Percentiles rank a stretch among this genome's conserved stretches.
Evolutionary conservation across 1,284 basidiomycete genomes (phyloP).

Genomic region (Fomitopsis pinicola): DNA sequence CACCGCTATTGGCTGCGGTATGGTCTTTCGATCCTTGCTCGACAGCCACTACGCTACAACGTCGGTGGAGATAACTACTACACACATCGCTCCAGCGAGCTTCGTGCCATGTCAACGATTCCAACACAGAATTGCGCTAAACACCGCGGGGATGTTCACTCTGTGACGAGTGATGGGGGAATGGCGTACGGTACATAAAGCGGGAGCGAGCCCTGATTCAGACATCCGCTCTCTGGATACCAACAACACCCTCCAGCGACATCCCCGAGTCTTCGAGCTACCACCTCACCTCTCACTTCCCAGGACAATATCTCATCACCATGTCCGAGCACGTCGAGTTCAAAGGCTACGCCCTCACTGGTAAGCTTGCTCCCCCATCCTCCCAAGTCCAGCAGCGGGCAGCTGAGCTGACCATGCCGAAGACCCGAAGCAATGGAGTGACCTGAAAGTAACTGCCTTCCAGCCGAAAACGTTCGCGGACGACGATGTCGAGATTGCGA

Average conservation of each 20-base stretch:
- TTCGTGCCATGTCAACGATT: background rate
- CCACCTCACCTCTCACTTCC: background rate
- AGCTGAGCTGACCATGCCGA: background rate
- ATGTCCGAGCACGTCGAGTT: constrained; percentile 9
- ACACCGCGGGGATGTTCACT: background rate
- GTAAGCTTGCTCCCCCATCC: background rate
- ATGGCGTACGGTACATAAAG: background rate
- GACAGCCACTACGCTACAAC: too few relatives aligned
- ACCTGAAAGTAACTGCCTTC: constrained; percentile 36
- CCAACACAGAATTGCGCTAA: background rate
- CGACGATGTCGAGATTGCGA: constrained; percentile 34
- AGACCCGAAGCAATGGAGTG: constrained; percentile 30
- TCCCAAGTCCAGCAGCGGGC: background rate
- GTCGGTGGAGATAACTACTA: background rate
- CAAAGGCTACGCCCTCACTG: constrained; percentile 19
- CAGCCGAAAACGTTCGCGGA: constrained; percentile 30
- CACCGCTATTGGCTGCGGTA: too few relatives aligned
- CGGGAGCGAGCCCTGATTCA: background rate
- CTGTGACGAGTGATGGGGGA: background rate
- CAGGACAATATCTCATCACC: background rate
- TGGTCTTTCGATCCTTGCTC: too few relatives aligned
- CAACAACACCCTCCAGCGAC: background rate
- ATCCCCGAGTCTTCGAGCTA: background rate
- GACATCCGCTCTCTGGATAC: background rate
- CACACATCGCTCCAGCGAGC: background rate